Evolutionary conservation across 768 basidiomycete genomes (phyloP), one percentile per base, ranked within the genome.

Genomic region (Lactarius quietus): DNA sequence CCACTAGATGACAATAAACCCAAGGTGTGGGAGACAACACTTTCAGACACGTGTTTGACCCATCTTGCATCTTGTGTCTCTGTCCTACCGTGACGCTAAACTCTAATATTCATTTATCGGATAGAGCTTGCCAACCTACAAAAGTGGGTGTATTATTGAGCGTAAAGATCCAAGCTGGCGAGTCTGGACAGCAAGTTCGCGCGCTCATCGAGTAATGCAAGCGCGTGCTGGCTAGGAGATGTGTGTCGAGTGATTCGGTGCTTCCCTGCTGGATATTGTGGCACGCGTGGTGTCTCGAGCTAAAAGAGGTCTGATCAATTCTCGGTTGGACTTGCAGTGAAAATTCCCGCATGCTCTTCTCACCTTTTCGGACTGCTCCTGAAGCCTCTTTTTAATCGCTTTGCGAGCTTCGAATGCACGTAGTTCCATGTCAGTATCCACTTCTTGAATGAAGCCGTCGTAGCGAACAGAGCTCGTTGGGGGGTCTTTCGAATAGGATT

Each of bases 161-260:
- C 31, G 35, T 54, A 38, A 35, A 62, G 59, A 17, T 78, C 78
- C 41, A 86, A 69, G 14, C 76, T 77, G 0, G 86, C 84, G 14
- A 89, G 72, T 71, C 86, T 83, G 6, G 79, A 80, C 52, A 86
- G 72, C 28, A 89, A 71, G 43, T 79, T 75, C 0, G 86, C 85
- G 0, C 87, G 83, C 68, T 88, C 84, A 18, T 83, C 81, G 20
- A 88, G 65, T 8, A 89, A 77, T 15, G 81, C 76, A 20, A 82
- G 73, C 1, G 84, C 86, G 41, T 80, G 78, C 20, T 81, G 74
- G 43, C 76, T 76, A 7, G 80, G 77, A 2, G 78, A 79, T 36
- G 70, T 74, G 63, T 78, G 76, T 38, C 74, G 69, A 8, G 77
- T 79, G 18, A 74, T 43, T 43, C 74, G 61, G 15, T 65, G 62